Conservation (phyloP, 352 stramenopile species). For the Phytophthora sansomeana region DNA sequence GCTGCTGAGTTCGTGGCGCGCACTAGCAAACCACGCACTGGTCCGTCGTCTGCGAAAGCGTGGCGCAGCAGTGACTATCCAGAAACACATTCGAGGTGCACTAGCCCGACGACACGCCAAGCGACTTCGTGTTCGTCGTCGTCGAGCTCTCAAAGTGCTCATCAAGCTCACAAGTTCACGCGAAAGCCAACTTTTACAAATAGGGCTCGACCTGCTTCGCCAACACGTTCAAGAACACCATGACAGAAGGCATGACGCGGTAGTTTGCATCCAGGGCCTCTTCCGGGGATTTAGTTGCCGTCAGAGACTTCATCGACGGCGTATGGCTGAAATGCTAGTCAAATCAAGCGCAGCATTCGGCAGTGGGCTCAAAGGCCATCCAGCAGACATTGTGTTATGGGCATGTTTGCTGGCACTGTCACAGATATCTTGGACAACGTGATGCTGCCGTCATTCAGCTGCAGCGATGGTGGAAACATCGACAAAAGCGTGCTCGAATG, state of each 20-base stretch:
- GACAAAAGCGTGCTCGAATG: constrained; percentile 29
- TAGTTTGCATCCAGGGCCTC: constrained; percentile 49
- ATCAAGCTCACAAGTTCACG: constrained; percentile 44
- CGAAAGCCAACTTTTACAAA: constrained; percentile 39
- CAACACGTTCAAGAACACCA: constrained; percentile 41
- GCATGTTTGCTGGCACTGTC: constrained; percentile 66
- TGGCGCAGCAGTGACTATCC: constrained; percentile 54
- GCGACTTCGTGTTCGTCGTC: constrained; percentile 43
- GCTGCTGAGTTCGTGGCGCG: constrained; percentile 45
- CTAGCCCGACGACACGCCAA: constrained; percentile 45
- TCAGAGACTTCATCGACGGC: constrained; percentile 43
- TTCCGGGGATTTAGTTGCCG: constrained; percentile 55
- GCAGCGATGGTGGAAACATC: constrained; percentile 53
- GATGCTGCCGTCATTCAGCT: constrained; percentile 26
- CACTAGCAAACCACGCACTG: constrained; percentile 58
- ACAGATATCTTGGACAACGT: constrained; percentile 37
- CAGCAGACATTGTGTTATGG: constrained; percentile 50
- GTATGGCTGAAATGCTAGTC: constrained; percentile 52
- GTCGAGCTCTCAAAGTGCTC: constrained; percentile 45
- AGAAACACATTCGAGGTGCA: constrained; percentile 57
- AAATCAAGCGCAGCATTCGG: constrained; percentile 16
- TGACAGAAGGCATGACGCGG: constrained; percentile 11
- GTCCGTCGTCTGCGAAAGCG: constrained; percentile 55
- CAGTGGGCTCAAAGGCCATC: constrained; percentile 41
- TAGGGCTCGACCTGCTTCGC: constrained; percentile 42